These are phyloP conservation scores for Fusarium beomiforme DNA, from an alignment of 2,329 filamentous ascomycete species.

Conservation along the genomic window DNA sequence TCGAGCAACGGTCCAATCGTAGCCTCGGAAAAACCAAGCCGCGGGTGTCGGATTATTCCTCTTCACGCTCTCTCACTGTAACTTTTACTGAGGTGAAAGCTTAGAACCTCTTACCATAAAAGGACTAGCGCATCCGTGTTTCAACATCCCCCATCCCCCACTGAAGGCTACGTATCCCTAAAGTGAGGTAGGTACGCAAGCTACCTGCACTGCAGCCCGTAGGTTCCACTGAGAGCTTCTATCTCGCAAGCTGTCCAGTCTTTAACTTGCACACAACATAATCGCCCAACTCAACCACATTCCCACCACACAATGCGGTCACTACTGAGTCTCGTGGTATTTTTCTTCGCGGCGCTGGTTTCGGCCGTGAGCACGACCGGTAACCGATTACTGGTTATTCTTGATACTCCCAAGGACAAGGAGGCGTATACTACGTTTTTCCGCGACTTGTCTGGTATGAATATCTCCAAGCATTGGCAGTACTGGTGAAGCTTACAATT, in stretches of 20 bases:
- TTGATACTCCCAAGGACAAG: slow-evolving; percentile 86
- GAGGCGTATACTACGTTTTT: slow-evolving; percentile 85
- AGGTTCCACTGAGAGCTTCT: slow-evolving; percentile 31
- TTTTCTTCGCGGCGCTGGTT: slow-evolving; percentile 73
- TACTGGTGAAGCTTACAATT: slow-evolving; percentile 31
- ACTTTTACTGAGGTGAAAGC: not conserved
- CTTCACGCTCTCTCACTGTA: not conserved
- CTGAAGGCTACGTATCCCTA: slow-evolving; percentile 52
- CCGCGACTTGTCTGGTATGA: slow-evolving; percentile 73
- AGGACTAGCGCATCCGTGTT: slow-evolving; percentile 19
- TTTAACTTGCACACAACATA: slow-evolving; percentile 29
- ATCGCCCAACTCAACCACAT: slow-evolving; percentile 16
- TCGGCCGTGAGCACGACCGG: slow-evolving; percentile 84
- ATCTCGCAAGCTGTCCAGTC: slow-evolving; percentile 39
- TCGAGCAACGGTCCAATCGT: slow-evolving; percentile 39
- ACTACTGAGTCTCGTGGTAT: slow-evolving; percentile 74
- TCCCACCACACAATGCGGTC: slow-evolving; percentile 70
- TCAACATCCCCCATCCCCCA: slow-evolving; percentile 12
- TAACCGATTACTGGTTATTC: slow-evolving; percentile 81
- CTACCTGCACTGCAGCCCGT: slow-evolving; percentile 31
- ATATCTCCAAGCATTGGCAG: not conserved
- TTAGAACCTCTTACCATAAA: not conserved
- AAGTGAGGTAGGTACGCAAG: slow-evolving; percentile 46
- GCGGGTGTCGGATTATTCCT: slow-evolving; percentile 41
- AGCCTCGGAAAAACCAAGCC: slow-evolving; percentile 46